Evolutionary conservation across 768 basidiomycete species (phyloP), one percentile per base, ranked within the genome.

Genomic region (Rhizopogon sp.): DNA sequence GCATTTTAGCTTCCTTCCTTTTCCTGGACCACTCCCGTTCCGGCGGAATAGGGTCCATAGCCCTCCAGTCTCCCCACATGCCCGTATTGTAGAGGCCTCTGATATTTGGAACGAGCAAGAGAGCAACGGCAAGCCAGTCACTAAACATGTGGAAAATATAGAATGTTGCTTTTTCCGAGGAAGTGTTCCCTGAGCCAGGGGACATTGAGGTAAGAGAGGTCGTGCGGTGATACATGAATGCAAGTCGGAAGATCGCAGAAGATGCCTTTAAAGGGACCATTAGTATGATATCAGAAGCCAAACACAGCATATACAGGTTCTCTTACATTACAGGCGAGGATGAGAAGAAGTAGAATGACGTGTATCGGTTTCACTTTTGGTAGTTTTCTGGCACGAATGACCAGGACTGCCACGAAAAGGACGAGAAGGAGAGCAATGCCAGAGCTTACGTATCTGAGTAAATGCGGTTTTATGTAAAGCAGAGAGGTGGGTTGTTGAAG

Each of bases 81-180:
- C 66, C 70, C 9, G 64, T 67, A 31, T 60, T 56, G 49, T 67
- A 70, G n/a, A 67, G 60, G 11, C 64, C 55, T 25, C 61, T 60
- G 11, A 72, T 59, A 50, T 76, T 74, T 35, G 64, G 52, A 42
- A 58, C 58, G 35, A 75, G 62, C 17, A 76, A 51, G 17, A 71
- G 49, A 8, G 58, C 53, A 41, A 57, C 66, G 7, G 68, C 64
- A 22, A 75, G 39, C 74, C 75, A 78, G 56, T 78, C 77, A 2
- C 76, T 76, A 3, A 78, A 59, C n/a, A 73, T 65, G 51, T 78
- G 76, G 53, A 76, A 72, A 11, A 77, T 58, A 55, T 79, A 79
- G 59, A 79, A 78, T 0, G 61, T 55, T 1, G 69, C 69, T 61
- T 79, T 78, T 22, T 68, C 72, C 13, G 51, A 50, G 2, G 63